Base-by-base conservation (phyloP, 116 monocot genomes). In the Zostera marina region DNA sequence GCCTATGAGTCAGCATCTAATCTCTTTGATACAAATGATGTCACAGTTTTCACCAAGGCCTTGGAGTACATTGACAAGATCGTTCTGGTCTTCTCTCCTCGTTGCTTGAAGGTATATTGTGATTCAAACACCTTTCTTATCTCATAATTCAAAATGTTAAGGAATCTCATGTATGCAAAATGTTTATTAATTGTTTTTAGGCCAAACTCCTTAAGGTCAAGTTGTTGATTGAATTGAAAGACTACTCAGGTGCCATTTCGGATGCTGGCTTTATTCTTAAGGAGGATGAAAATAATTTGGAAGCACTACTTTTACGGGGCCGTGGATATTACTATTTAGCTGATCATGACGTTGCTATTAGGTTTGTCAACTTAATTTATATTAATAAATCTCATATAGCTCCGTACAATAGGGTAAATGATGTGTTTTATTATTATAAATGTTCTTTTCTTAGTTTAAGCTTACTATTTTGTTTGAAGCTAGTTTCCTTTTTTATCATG, bases 281-380 rank as follows among this genome's bases (percentile, higher is more conserved):
- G 70, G 78, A 96, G 81, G 80, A 96, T 66, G 89, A 89, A 41
- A 77, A 77, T 55, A 80, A 78, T 61, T 78, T 96, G 63, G 89
- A 89, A 53, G 96, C 85, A 55, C 52, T 96, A 49, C 68, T 96
- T 20, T 60, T 96, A 11, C 89, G 89, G 58, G 96, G 96, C 10
- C 82, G 74, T 59, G 85, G 89, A 8, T 96, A 96, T 41, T 96
- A 96, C 77, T 96, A 96, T 78, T 74, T 96, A 16, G 61, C 89
- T 43, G 96, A 96, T 69, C 83, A 96, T 76, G 96, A 96, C 71
- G 80, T 96, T 65, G 85, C 96, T 21, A 64, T 70, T 24, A 96
- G 96, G 96, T 96, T 66, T 59, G 54, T 65, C 42, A 1, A 32
- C 32, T 32, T 32, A 32, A 32, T 32, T 32, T 32, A 32, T 32